Conservation (phyloP, 176 grass and related monocot genomes). For the Otatea glauca region DNA sequence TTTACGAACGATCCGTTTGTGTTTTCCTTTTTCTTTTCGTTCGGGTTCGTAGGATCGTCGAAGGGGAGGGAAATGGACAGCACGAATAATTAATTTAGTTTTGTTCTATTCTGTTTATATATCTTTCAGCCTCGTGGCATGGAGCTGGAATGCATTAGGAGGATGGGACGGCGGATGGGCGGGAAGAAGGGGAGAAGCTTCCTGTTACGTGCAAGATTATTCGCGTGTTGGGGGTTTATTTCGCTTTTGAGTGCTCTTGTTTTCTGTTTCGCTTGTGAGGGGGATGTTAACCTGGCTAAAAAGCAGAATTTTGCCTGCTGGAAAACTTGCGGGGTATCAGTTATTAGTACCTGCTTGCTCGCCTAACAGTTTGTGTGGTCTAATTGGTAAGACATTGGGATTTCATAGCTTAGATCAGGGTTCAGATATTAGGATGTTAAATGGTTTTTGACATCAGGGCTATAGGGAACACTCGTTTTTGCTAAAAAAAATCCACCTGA, state of each 20-base stretch:
- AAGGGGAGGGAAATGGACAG: conserved; percentile 47
- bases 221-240: neutral
- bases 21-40: neutral
- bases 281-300: conserved; percentile 17
- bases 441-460: no score
- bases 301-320: conserved; percentile 24
- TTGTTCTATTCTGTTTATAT: neutral
- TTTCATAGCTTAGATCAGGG: conserved; percentile 21
- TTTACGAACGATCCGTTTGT: neutral
- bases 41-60: conserved; percentile 46
- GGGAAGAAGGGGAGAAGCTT: conserved; percentile 54
- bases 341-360: conserved; percentile 16
- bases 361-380: conserved; percentile 27
- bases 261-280: conserved; percentile 38
- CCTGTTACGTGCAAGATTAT: conserved; percentile 30
- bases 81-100: conserved; percentile 12
- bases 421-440: neutral
- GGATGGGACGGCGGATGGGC: conserved; percentile 46
- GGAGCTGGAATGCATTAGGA: conserved; percentile 60
- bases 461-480: neutral
- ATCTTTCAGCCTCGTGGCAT: conserved; percentile 51
- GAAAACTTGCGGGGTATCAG: conserved; percentile 14
- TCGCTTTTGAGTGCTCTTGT: conserved; percentile 6
- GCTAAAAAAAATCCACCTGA: neutral
- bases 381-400: conserved; percentile 48